Conservation (phyloP, 169 alveolate species). For the Hepatocystis sp. region DNA sequence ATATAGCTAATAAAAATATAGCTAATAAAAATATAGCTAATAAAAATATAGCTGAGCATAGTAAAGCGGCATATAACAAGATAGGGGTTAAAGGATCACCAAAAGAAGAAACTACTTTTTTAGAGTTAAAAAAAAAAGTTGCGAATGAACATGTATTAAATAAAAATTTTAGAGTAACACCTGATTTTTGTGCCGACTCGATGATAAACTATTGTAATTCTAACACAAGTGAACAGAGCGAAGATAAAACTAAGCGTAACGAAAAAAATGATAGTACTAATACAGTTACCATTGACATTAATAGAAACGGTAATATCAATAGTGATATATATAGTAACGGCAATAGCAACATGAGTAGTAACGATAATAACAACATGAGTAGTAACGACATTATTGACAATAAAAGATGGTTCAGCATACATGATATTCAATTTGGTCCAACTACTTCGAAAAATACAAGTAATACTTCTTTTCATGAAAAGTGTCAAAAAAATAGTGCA, state of each 20-base stretch:
- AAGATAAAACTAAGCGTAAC: slow-evolving; percentile 13
- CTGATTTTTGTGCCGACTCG: slow-evolving; percentile 54
- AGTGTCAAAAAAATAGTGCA: slow-evolving; percentile 9
- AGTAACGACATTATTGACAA: neutral
- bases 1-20: too few species aligned
- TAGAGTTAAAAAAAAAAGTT: slow-evolving; percentile 35
- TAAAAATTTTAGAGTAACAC: slow-evolving; percentile 33
- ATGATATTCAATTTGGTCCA: slow-evolving; percentile 4
- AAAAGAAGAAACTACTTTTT: slow-evolving; percentile 22
- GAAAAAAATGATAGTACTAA: neutral
- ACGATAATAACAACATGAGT: neutral
- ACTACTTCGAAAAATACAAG: slow-evolving; percentile 37
- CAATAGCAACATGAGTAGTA: too few species aligned
- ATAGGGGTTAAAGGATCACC: too few species aligned
- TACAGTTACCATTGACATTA: neutral
- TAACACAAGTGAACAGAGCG: too few species aligned
- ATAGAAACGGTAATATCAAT: neutral
- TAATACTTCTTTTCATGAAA: slow-evolving; percentile 14
- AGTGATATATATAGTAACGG: too few species aligned
- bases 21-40: too few species aligned
- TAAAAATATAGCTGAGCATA: too few species aligned
- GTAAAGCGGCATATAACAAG: too few species aligned
- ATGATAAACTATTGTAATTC: too few species aligned
- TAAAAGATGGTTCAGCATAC: neutral
- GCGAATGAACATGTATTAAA: slow-evolving; percentile 2